Conservation (phyloP, 78 protist species). For the Dictyostelium brefeldianum region DNA sequence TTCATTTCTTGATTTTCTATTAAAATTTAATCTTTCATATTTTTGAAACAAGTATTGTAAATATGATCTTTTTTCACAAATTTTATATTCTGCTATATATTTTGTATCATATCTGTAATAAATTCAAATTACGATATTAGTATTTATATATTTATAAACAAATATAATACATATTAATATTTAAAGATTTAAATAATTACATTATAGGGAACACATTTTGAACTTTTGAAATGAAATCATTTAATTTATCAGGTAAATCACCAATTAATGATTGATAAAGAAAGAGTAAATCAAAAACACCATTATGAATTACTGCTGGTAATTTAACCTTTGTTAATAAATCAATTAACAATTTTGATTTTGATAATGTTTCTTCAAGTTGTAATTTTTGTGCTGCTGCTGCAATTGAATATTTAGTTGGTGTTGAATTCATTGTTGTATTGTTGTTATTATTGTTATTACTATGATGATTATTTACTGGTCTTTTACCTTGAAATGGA, state of each 20-base stretch:
- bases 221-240: constrained; percentile 41
- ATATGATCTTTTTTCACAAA: constrained; percentile 44
- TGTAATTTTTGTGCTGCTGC: background rate
- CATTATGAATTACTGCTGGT: constrained; percentile 57
- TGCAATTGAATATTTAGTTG: background rate
- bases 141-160: background rate
- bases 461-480: background rate
- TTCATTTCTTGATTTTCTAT: background rate
- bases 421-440: background rate
- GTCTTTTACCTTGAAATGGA: constrained; percentile 15
- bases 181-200: background rate
- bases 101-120: constrained; percentile 64
- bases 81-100: constrained; percentile 54
- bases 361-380: background rate
- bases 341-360: constrained; percentile 14
- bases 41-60: constrained; percentile 62
- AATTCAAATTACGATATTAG: background rate
- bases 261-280: constrained; percentile 33
- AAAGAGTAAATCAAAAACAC: constrained; percentile 47
- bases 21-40: constrained; percentile 32
- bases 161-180: background rate
- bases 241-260: constrained; percentile 47
- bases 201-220: constrained; percentile 39
- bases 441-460: constrained; percentile 29
- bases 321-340: background rate